Percentiles rank a stretch among this genome's conserved stretches.
Conservation (phyloP, 2,329 filamentous ascomycete genomes). For the Xylariaceae sp. region DNA sequence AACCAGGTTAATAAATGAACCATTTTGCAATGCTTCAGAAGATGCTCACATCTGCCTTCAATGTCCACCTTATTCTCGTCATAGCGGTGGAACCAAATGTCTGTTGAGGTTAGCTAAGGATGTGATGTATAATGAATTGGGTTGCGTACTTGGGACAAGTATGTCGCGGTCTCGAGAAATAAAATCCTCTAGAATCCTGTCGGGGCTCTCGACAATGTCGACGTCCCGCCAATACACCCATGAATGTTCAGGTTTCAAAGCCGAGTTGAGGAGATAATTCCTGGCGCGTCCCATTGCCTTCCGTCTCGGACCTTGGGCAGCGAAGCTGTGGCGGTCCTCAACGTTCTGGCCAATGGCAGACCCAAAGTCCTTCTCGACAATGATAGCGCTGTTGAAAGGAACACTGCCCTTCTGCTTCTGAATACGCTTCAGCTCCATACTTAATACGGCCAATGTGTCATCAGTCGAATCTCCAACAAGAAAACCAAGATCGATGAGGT, state of each 20-base stretch:
- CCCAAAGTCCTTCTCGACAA: conserved; percentile 92
- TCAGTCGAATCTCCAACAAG: conserved; percentile 91
- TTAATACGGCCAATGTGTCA: conserved; percentile 86
- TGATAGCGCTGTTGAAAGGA: conserved; percentile 82
- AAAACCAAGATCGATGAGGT: conserved; percentile 94
- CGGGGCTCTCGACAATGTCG: conserved; percentile 90
- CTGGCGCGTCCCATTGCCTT: conserved; percentile 89
- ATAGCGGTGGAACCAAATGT: conserved; percentile 97
- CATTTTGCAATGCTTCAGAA: neutral
- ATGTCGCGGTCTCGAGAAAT: conserved; percentile 93
- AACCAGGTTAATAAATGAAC: conserved; percentile 29
- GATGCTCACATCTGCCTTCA: conserved; percentile 84
- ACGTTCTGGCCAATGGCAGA: conserved; percentile 78
- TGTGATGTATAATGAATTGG: neutral
- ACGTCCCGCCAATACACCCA: conserved; percentile 99
- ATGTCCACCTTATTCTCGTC: conserved; percentile 76
- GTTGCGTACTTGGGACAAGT: conserved; percentile 84
- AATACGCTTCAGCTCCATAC: conserved; percentile 84
- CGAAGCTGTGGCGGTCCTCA: conserved; percentile 82
- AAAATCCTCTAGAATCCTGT: conserved; percentile 90
- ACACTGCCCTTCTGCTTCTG: conserved; percentile 81
- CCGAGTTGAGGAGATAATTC: conserved; percentile 86
- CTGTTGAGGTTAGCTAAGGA: conserved; percentile 52
- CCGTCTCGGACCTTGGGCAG: conserved; percentile 85
- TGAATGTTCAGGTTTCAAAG: conserved; percentile 90